Evolutionary conservation across 2,329 filamentous ascomycete genomes (phyloP), one percentile per base, ranked within the genome.

Genomic region (Fusarium penzigii): DNA sequence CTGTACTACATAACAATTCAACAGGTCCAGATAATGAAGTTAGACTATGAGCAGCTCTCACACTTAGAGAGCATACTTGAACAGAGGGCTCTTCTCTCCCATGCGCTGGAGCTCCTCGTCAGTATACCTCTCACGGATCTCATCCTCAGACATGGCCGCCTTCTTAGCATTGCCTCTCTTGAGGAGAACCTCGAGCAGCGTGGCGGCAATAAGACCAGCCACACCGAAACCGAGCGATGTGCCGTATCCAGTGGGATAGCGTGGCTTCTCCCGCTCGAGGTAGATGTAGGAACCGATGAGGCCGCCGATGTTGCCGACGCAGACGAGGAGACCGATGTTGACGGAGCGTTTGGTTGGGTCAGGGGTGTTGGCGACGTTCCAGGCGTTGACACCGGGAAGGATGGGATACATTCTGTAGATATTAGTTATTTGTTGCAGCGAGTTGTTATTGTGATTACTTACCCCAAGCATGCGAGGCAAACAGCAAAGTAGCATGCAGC

Each of bases 401-500:
- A 80, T 82, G 0, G 87, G 87, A 60, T 89, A 90, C 49, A 90
- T 89, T 25, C 20, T 25, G 20, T 25, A 7, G 20, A 25, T 25
- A 7, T 25, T 25, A 25, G 20, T 25, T 25, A 7, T 25, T 25
- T 25, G 20, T 25, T 25, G 4, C 20, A 7, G 20, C 7, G 7
- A 25, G 20, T 25, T 25, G 20, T 25, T 25, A 25, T 25, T 7
- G 20, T 25, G 20, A 25, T 25, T 25, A 25, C 20, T 25, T 25
- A 25, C 0, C 87, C 87, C 51, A 88, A 74, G 0, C 85, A 85
- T 0, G 82, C 85, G 0, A 91, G 74, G 65, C 89, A 88, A 0
- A 81, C 82, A 1, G 84, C 86, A 0, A 85, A 84, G 64, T 90
- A 90, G 48, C 84, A 81, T 1, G 86, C 77, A 2, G 76, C 75